Evolutionary conservation across 305 asterid genomes (phyloP).

Genomic region (Euphrasia arctica): DNA sequence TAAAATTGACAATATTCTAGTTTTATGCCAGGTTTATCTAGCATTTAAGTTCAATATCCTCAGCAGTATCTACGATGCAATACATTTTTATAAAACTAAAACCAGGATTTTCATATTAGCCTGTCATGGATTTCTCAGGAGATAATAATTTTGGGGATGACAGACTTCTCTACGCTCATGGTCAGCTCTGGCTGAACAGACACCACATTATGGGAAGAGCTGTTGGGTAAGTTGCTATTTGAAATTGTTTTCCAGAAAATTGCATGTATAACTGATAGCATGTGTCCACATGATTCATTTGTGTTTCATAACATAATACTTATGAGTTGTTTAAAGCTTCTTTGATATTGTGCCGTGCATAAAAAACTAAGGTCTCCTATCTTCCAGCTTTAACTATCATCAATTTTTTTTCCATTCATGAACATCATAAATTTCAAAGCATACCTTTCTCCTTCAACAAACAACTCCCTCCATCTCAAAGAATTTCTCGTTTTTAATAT

Average conservation of each 20-base stretch:
- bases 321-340: not conserved
- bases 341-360: not conserved
- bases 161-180: constrained; percentile 90
- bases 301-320: constrained; percentile 8
- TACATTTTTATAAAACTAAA: not conserved
- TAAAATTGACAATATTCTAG: not conserved
- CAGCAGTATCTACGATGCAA: constrained; percentile 12
- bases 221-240: constrained; percentile 78
- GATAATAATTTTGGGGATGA: constrained; percentile 95
- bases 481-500: not conserved
- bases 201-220: constrained; percentile 99
- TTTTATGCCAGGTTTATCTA: constrained; percentile 17
- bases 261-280: constrained; percentile 13
- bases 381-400: not conserved
- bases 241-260: constrained; percentile 5
- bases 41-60: constrained; percentile 10
- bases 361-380: not conserved
- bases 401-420: constrained; percentile 1
- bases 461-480: not conserved
- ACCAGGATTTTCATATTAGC: constrained; percentile 20
- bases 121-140: constrained; percentile 46
- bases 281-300: constrained; percentile 17
- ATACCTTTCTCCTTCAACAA: not conserved
- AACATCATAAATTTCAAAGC: not conserved
- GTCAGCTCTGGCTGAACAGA: constrained; percentile 92